Evolutionary conservation across 2,329 filamentous ascomycete genomes (phyloP), one percentile per base, ranked within the genome.

Genomic region (Hymenoscyphus albidus): DNA sequence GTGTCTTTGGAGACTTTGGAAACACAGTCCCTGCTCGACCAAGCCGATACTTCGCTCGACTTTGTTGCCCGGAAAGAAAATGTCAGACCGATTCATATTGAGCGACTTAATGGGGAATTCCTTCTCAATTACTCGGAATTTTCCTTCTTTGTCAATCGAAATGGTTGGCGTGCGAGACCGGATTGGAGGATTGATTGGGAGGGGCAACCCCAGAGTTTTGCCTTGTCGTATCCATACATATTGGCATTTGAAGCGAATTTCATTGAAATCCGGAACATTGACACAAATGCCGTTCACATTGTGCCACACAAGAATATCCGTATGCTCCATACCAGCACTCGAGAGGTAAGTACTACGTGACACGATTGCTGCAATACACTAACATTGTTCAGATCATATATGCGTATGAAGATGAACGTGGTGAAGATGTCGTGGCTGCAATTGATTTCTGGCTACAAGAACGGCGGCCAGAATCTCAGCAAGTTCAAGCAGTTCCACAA

Each of bases 111-210:
- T 71, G 93, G 94, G 76, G 95, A 99, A 76, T 99, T 99, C 82
- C 78, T 99, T 71, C 88, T 99, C 69, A 98, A 97, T 78, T 99
- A 99, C 80, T 95, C 92, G 4, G 95, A 99, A 77, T 99, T 97
- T 78, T 97, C 92, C 13, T 99, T 99, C 85, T 99, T 98, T 74
- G 95, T 99, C 75, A 98, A 99, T 78, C 88, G 95, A 73, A 98
- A 99, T 77, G 95, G 95, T 44, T 99, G 95, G 95, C 88, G 95
- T 68, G 94, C 94, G 62, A 85, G 93, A 73, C 93, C 93, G 5
- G 95, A 99, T 77, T 99, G 95, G 95, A 89, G 90, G 73, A 97
- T 99, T 74, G 90, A 94, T 69, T 99, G 95, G 95, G 95, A 99
- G 80, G 95, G 95, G 64, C 91, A 88, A 56, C 95, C 95, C 51